Base-by-base conservation (phyloP, 768 basidiomycete genomes). In the Plicaturopsis crispa region DNA sequence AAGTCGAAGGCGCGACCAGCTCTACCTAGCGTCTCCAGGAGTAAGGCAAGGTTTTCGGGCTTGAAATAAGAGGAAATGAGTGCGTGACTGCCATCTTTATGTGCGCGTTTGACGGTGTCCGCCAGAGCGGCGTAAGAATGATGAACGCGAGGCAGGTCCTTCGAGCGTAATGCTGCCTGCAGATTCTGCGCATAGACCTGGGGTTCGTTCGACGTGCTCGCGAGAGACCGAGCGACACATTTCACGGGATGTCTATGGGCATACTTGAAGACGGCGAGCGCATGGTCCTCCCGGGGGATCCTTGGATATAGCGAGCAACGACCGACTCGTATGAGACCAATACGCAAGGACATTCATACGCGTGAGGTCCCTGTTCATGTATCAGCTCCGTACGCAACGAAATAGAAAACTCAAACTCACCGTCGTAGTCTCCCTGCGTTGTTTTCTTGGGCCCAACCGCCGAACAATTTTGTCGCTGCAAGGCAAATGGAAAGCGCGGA, bases 331-430 rank as follows among this genome's bases (percentile, higher is more conserved):
- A 60, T 52, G 46, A 71, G 53, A 53, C 57, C 49, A 52, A 61
- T 66, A 50, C 67, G 56, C 63, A 69, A 55, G 69, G 66, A 75
- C 75, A 83, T 81, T 77, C 80, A 82, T 77, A 62, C 74, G 67
- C 55, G 61, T 46, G 38, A 43, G 37, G n/a, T n/a, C n/a, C n/a
- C n/a, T n/a, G n/a, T n/a, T n/a, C n/a, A n/a, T n/a, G n/a, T n/a
- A n/a, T n/a, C n/a, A n/a, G n/a, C n/a, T n/a, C n/a, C n/a, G n/a
- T n/a, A n/a, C n/a, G n/a, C n/a, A n/a, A n/a, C n/a, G n/a, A n/a
- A n/a, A n/a, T n/a, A n/a, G n/a, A n/a, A n/a, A n/a, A n/a, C n/a
- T n/a, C n/a, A n/a, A n/a, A n/a, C n/a, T n/a, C n/a, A n/a, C n/a
- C n/a, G n/a, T n/a, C n/a, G n/a, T n/a, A n/a, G n/a, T n/a, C n/a